Evolutionary conservation across 2,329 filamentous ascomycete species (phyloP).

Genomic region (Trichoderma semiorbis): DNA sequence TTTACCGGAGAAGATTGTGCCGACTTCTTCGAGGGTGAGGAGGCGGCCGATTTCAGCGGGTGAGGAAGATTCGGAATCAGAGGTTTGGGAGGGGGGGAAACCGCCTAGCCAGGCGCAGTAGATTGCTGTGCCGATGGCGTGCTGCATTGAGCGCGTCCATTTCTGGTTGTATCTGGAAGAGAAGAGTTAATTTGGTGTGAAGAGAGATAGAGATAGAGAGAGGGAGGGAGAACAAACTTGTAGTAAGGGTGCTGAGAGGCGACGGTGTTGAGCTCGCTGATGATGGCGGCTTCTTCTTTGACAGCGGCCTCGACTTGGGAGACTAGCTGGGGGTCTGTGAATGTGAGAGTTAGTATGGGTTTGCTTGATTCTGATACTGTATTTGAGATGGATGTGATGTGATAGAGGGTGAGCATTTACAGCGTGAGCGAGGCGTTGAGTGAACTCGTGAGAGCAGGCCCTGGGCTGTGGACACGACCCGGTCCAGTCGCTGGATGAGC

Average conservation of each 20-base stretch:
- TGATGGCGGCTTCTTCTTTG: slow-evolving; percentile 65
- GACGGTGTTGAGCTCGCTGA: slow-evolving; percentile 65
- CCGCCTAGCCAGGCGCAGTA: slow-evolving; percentile 76
- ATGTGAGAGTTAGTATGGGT: neutral
- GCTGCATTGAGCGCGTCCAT: slow-evolving; percentile 83
- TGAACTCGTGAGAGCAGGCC: slow-evolving; percentile 86
- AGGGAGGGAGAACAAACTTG: slow-evolving; percentile 54
- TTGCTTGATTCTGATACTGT: neutral
- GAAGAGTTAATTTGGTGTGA: neutral
- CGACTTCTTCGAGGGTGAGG: slow-evolving; percentile 84
- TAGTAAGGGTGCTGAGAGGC: slow-evolving; percentile 92
- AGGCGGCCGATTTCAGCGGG: slow-evolving; percentile 61
- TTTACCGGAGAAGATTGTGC: slow-evolving; percentile 67
- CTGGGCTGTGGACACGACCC: slow-evolving; percentile 76
- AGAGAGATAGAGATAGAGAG: neutral
- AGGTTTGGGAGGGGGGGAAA: slow-evolving; percentile 44
- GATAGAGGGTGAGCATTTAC: slow-evolving; percentile 34
- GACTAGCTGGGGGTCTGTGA: slow-evolving; percentile 61
- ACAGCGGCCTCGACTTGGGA: slow-evolving; percentile 69
- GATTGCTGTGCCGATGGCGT: slow-evolving; percentile 60
- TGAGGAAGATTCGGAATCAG: slow-evolving; percentile 32
- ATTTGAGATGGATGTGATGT: too few relatives aligned
- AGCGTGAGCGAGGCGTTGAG: slow-evolving; percentile 67
- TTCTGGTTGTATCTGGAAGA: slow-evolving; percentile 67
- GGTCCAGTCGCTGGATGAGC: slow-evolving; percentile 77